Conservation (phyloP, 2,329 filamentous ascomycete genomes). For the Calycina herbarum region DNA sequence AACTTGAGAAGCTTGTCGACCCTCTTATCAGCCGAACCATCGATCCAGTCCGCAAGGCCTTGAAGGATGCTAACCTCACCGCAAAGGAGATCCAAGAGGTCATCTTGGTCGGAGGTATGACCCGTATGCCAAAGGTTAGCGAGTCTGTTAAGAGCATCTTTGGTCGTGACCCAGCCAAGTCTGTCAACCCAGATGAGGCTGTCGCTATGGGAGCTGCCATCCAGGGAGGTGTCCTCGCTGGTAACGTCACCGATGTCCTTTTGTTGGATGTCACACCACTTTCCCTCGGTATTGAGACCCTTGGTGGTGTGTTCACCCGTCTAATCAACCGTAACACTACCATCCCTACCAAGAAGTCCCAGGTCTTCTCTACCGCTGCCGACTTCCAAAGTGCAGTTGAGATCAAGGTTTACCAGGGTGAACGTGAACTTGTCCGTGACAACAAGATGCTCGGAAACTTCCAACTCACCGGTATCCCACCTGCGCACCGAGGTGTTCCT, state of each 20-base stretch:
- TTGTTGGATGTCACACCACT: slow-evolving; percentile 94
- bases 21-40: slow-evolving; percentile 83
- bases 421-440: slow-evolving; percentile 97
- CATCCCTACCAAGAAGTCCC: slow-evolving; percentile 98
- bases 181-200: slow-evolving; percentile 97
- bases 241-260: slow-evolving; percentile 94
- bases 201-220: slow-evolving; percentile 97
- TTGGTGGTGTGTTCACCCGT: slow-evolving; percentile 96
- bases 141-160: slow-evolving; percentile 97
- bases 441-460: slow-evolving; percentile 99
- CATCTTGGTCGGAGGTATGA: slow-evolving; percentile 98
- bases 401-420: slow-evolving; percentile 99
- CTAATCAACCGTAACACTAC: slow-evolving; percentile 99
- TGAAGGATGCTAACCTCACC: slow-evolving; percentile 91
- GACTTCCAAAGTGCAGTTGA: slow-evolving; percentile 99
- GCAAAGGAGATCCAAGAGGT: slow-evolving; percentile 96
- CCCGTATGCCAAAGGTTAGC: slow-evolving; percentile 97
- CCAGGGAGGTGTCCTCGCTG: slow-evolving; percentile 93
- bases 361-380: slow-evolving; percentile 95
- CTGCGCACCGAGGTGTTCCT: slow-evolving; percentile 92
- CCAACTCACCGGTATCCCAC: slow-evolving; percentile 96
- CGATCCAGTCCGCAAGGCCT: slow-evolving; percentile 91
- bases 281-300: slow-evolving; percentile 97
- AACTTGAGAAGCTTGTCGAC: slow-evolving; percentile 91
- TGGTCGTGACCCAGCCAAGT: slow-evolving; percentile 94